These are phyloP conservation scores for Ophiostoma piceae DNA, from an alignment of 2,329 filamentous ascomycete genomes.

Conservation along the genomic window DNA sequence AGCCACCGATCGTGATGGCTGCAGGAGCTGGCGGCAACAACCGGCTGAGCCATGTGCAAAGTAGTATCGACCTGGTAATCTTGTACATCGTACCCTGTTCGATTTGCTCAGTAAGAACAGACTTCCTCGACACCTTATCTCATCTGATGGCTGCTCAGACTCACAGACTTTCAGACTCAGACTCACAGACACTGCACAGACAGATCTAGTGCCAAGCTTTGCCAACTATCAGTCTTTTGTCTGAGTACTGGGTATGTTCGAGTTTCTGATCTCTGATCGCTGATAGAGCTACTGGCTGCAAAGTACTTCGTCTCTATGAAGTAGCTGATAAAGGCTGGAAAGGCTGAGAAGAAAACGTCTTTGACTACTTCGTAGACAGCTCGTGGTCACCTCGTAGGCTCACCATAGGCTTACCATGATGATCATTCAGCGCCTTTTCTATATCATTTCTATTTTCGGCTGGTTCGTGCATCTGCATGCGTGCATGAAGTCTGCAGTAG, in stretches of 20 bases:
- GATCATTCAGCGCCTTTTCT: neutral
- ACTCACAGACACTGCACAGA: neutral
- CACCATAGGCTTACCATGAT: neutral
- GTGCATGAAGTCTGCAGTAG: constrained; percentile 3
- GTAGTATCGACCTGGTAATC: neutral
- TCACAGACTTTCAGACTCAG: neutral
- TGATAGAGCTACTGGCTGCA: too few relatives aligned
- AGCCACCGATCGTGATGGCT: neutral
- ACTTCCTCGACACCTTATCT: neutral
- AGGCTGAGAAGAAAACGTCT: neutral
- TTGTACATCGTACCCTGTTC: too few relatives aligned
- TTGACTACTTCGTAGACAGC: neutral
- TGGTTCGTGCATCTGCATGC: neutral
- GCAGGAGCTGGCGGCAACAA: neutral
- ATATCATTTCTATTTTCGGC: neutral
- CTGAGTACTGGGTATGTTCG: too few relatives aligned
- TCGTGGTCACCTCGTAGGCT: neutral
- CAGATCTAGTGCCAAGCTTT: neutral
- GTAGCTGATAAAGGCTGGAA: neutral
- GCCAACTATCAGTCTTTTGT: neutral
- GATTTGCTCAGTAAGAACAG: too few relatives aligned
- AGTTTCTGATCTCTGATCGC: too few relatives aligned
- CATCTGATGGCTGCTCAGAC: neutral
- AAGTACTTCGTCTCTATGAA: too few relatives aligned
- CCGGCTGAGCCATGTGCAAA: neutral